Percentiles rank a stretch among this genome's conserved stretches.
phyloP scores from a whole-genome alignment of 2,329 filamentous ascomycete genomes.

The Chaetomium globosum region DNA sequence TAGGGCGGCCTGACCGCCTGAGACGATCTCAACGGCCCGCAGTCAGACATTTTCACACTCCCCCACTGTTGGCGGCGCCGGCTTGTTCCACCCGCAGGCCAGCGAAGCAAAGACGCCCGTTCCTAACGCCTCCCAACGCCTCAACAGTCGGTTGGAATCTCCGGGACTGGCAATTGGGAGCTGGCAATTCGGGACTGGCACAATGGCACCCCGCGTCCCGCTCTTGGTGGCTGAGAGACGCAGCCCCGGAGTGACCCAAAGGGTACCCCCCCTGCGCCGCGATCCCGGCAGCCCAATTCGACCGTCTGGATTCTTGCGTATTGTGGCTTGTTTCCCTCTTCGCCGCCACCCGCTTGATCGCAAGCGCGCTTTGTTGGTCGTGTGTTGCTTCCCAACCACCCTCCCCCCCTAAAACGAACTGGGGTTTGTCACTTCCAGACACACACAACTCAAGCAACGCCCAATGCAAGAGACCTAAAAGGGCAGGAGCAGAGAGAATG shows the following conservation, averaged over 20 bases:
- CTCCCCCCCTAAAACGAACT: not conserved
- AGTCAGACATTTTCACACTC: conserved; percentile 25
- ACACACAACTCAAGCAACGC: not conserved
- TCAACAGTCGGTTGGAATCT: not conserved
- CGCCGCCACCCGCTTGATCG: too few species aligned
- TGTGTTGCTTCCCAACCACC: not conserved
- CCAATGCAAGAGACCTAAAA: conserved; percentile 9
- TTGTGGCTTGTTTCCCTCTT: too few species aligned
- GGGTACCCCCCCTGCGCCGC: not conserved
- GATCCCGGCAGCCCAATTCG: conserved; percentile 6
- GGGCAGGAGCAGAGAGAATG: conserved; percentile 17
- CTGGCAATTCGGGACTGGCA: too few species aligned
- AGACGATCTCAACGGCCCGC: conserved; percentile 32
- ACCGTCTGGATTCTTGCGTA: conserved; percentile 1
- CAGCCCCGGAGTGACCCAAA: not conserved
- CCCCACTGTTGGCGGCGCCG: not conserved
- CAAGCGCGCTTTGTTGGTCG: conserved; percentile 4
- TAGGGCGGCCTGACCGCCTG: conserved; percentile 29
- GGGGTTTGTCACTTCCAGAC: too few species aligned
- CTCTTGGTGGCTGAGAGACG: not conserved
- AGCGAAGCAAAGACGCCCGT: not conserved
- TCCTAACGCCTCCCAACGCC: conserved; percentile 1
- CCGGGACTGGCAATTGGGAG: not conserved
- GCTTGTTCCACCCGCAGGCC: not conserved
- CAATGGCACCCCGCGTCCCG: not conserved